phyloP scores from a whole-genome alignment of 2,329 filamentous ascomycete species.

The Fusarium compactum region DNA sequence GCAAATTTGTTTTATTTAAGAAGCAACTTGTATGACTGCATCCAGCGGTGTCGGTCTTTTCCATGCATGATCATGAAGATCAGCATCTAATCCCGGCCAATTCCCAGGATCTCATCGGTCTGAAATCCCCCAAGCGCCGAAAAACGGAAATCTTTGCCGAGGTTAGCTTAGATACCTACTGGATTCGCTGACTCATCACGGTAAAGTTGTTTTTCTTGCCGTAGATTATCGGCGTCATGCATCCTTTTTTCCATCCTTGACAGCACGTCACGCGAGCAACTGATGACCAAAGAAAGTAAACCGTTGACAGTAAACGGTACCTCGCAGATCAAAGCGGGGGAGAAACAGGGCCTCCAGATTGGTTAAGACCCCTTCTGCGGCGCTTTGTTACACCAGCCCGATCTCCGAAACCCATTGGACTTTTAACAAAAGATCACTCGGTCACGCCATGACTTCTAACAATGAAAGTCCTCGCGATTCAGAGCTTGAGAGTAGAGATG shows the following conservation, averaged over 20 bases:
- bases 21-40: not conserved
- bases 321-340: slow-evolving; percentile 26
- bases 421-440: not conserved
- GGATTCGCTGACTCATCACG: slow-evolving; percentile 39
- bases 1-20: not conserved
- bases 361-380: slow-evolving; percentile 2
- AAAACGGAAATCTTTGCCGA: slow-evolving; percentile 21
- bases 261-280: slow-evolving; percentile 32
- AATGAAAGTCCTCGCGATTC: slow-evolving; percentile 30
- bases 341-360: slow-evolving; percentile 16
- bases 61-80: not conserved
- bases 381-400: not conserved
- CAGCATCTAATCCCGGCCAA: not conserved
- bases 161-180: not conserved
- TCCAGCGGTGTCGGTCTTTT: slow-evolving; percentile 33
- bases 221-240: slow-evolving; percentile 23
- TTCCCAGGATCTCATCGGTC: slow-evolving; percentile 19
- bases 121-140: slow-evolving; percentile 14
- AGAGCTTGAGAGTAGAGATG: slow-evolving; percentile 37
- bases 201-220: slow-evolving; percentile 15
- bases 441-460: slow-evolving; percentile 27
- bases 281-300: not conserved
- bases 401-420: not conserved
- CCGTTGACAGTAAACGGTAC: not conserved
- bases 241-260: not conserved